Base-by-base conservation (phyloP, 208 protist genomes). In the Acanthamoeba royreba region DNA sequence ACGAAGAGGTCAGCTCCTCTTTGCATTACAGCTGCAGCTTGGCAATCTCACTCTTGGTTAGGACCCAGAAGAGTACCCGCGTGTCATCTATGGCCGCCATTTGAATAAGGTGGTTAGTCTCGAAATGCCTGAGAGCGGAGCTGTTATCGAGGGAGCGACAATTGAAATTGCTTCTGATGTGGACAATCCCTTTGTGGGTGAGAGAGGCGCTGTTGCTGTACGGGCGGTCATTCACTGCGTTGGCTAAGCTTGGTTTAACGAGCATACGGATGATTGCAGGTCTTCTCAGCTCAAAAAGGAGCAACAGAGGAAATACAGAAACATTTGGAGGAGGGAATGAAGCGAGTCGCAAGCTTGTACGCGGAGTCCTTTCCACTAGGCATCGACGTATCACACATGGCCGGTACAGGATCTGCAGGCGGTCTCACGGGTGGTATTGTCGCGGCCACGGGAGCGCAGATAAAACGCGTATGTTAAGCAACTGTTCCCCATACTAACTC, bases 151-250 rank as follows among this genome's bases (percentile, higher is more conserved):
- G 31, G 92, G 85, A 42, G 74, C 85, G 22, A 45, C 47, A 0
- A 47, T 94, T n/a, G 74, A 85, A n/a, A 88, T 94, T 15, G 79
- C 92, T 15, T 94, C 46, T 45, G 92, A 94, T 28, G 92, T 94
- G 35, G 58, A 87, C 58, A 91, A 87, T 47, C 92, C 92, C 15
- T 94, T 94, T 46, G 45, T 61, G 0, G 92, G 92, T 8, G 28
- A 17, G 1, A 87, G 88, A n/a, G 92, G 92, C 52, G 92, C 92
- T 33, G 92, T 94, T 3, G 90, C 90, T 35, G 90, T 93, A 19
- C 53, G 90, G 17, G 25, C 38, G 7, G 42, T n/a, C 25, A n/a
- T 2, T 33, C 7, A 19, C 4, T 33, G n/a, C 49, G 25, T 49
- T 46, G n/a, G 31, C n/a, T 81, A 4, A 63, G 35, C 17, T 85